Percentiles rank a stretch among this genome's conserved stretches.
Conservation (phyloP, 2,329 filamentous ascomycete genomes). For the Arthroderma uncinatum region DNA sequence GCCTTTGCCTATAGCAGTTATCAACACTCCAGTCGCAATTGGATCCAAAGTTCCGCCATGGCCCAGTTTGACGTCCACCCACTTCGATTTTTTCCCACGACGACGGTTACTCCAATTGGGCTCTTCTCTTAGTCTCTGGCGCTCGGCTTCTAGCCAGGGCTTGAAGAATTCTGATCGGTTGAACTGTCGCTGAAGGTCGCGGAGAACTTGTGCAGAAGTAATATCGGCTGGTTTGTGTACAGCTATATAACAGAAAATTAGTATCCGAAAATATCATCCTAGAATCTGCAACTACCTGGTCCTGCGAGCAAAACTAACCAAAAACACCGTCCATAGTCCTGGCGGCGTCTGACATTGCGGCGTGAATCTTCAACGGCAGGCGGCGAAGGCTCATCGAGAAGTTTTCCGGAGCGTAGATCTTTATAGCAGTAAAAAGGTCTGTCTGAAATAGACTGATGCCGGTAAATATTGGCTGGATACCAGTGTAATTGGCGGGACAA, state of each 20-base stretch:
- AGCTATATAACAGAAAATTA: conserved; percentile 42
- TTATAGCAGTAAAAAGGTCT: too few relatives aligned
- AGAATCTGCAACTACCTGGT: background rate
- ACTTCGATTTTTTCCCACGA: conserved; percentile 50
- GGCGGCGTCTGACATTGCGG: background rate
- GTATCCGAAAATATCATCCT: background rate
- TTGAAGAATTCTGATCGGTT: conserved; percentile 68
- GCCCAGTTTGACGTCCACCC: conserved; percentile 75
- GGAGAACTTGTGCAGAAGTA: conserved; percentile 81
- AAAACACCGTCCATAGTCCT: conserved; percentile 48
- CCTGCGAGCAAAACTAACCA: conserved; percentile 33
- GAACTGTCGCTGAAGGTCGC: conserved; percentile 75
- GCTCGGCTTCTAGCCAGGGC: conserved; percentile 60
- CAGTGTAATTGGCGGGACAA: background rate
- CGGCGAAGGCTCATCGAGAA: background rate
- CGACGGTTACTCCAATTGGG: conserved; percentile 42
- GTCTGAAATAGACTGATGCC: background rate
- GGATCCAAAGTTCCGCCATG: conserved; percentile 95
- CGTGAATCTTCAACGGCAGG: background rate
- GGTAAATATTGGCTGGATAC: background rate
- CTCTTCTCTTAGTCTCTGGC: conserved; percentile 45
- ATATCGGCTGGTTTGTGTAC: conserved; percentile 85
- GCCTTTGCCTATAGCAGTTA: conserved; percentile 74
- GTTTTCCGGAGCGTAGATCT: too few relatives aligned
- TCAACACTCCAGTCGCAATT: conserved; percentile 82